Percentiles rank a stretch among this genome's conserved stretches.
Evolutionary conservation across 305 asterid genomes (phyloP).

Genomic region (Lippia alba): DNA sequence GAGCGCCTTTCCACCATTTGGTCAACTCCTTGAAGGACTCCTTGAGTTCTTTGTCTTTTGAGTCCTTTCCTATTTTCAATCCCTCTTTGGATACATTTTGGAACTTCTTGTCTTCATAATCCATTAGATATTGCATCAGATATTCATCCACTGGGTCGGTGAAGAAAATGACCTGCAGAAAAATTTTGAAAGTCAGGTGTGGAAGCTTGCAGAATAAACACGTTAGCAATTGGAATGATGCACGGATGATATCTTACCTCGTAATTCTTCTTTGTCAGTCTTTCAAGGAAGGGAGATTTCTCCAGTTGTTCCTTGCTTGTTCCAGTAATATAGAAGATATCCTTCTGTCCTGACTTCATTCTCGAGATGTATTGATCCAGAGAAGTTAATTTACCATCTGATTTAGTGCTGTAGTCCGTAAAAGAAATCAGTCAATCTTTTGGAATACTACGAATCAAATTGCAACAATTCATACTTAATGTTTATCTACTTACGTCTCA

Average conservation of each 20-base stretch:
- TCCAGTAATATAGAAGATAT: slow-evolving; percentile 85
- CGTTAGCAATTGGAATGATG: not conserved
- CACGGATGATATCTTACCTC: slow-evolving; percentile 56
- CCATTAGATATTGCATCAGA: slow-evolving; percentile 95
- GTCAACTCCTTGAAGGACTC: slow-evolving; percentile 83
- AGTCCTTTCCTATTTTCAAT: slow-evolving; percentile 78
- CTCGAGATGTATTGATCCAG: slow-evolving; percentile 86
- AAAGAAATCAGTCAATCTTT: not conserved
- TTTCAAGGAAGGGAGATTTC: slow-evolving; percentile 93
- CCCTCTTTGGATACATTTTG: slow-evolving; percentile 97
- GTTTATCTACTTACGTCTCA: slow-evolving; percentile 66
- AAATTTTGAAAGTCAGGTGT: not conserved
- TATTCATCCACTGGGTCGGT: slow-evolving; percentile 94
- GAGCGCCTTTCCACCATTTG: slow-evolving; percentile 94
- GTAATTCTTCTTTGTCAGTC: slow-evolving; percentile 74
- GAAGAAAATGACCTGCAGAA: slow-evolving; percentile 70
- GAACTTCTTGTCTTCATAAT: slow-evolving; percentile 92
- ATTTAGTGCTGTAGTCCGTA: slow-evolving; percentile 61
- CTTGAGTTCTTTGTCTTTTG: slow-evolving; percentile 82
- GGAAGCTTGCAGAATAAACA: not conserved
- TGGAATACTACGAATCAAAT: not conserved
- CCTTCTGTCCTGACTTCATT: slow-evolving; percentile 87
- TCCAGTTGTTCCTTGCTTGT: slow-evolving; percentile 85
- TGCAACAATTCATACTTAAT: not conserved
- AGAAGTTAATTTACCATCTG: slow-evolving; percentile 82